Percentiles rank a stretch among this genome's conserved stretches.
Conservation (phyloP, 1,139 yeast species). For the Kodamaea fungicola region DNA sequence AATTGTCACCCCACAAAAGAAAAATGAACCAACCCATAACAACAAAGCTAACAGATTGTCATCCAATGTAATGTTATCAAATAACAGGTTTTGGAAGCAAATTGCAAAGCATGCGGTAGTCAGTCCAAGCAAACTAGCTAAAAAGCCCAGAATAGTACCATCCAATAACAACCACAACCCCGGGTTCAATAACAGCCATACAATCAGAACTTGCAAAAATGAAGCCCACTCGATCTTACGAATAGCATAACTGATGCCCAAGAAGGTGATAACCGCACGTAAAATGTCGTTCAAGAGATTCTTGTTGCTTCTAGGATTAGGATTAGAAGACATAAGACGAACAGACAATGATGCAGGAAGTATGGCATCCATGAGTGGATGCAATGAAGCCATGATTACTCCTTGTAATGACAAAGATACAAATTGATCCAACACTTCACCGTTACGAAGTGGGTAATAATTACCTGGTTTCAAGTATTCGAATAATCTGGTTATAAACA, state of each 20-base stretch:
- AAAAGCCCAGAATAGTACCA: conserved; percentile 65
- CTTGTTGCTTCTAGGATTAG: conserved; percentile 25
- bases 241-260: conserved; percentile 82
- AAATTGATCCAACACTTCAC: conserved; percentile 19
- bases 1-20: conserved; percentile 64
- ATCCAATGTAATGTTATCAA: conserved; percentile 11
- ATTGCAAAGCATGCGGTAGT: conserved; percentile 36
- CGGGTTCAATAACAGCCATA: conserved; percentile 75
- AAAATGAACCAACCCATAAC: conserved; percentile 58
- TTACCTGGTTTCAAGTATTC: conserved; percentile 23
- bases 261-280: conserved; percentile 68
- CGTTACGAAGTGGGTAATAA: conserved; percentile 10
- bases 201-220: conserved; percentile 67
- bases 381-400: conserved; percentile 55
- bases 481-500: conserved; percentile 30
- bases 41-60: conserved; percentile 35
- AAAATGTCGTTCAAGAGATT: conserved; percentile 36
- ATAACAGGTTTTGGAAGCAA: conserved; percentile 26
- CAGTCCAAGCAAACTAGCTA: conserved; percentile 45
- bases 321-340: conserved; percentile 19
- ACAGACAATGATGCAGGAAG: conserved; percentile 34
- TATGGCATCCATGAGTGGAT: conserved; percentile 57
- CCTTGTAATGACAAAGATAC: conserved; percentile 48
- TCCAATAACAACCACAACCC: conserved; percentile 80
- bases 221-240: conserved; percentile 79